These are phyloP conservation scores for Cordyceps fumosorosea DNA, from an alignment of 2,329 filamentous ascomycete genomes.

Conservation along the genomic window DNA sequence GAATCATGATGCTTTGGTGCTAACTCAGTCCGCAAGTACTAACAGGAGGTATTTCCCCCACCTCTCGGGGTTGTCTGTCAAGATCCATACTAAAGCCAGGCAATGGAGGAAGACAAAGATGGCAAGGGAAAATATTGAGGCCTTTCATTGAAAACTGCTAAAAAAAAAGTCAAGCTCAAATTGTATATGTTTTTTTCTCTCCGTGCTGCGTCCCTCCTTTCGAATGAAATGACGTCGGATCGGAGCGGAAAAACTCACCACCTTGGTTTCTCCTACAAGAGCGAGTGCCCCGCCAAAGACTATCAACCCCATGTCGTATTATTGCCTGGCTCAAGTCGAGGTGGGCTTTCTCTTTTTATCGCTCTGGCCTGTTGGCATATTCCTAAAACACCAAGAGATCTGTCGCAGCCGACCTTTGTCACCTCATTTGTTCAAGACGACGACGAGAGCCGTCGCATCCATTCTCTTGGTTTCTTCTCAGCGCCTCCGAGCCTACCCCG, in stretches of 20 bases:
- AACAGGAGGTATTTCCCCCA: no score
- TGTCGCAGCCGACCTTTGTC: background rate
- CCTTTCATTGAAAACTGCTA: no score
- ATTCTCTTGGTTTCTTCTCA: background rate
- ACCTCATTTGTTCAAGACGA: background rate
- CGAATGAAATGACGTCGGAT: background rate
- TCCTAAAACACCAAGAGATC: background rate
- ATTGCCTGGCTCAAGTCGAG: conserved; percentile 10
- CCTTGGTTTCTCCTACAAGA: conserved; percentile 13
- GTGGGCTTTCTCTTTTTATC: conserved; percentile 24
- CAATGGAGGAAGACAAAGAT: no score
- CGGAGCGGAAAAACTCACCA: conserved; percentile 27
- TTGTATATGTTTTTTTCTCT: no score
- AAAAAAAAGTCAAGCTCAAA: no score
- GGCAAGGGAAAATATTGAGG: no score
- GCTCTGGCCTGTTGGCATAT: conserved; percentile 13
- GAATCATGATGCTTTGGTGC: no score
- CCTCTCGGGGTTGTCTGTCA: no score
- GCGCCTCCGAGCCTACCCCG: background rate
- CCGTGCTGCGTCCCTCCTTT: no score
- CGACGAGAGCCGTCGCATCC: conserved; percentile 3
- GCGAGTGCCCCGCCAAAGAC: conserved; percentile 27
- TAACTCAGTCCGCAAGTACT: no score
- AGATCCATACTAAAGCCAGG: no score
- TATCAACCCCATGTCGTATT: conserved; percentile 13